Base-by-base conservation (phyloP, 768 basidiomycete genomes). In the Calocybe indica region DNA sequence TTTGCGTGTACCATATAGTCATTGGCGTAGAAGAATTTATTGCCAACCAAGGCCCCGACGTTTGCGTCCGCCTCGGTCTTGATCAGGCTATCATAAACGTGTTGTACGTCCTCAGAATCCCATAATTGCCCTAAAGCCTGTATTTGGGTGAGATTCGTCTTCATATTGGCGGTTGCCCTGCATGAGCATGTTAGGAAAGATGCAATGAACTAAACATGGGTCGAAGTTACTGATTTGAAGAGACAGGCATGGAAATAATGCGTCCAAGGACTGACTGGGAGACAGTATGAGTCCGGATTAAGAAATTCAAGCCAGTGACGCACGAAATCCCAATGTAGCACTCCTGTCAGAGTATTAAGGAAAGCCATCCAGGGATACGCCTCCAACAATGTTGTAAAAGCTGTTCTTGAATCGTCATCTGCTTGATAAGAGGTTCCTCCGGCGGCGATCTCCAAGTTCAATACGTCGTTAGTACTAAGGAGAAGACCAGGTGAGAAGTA, bases 291-390 rank as follows among this genome's bases (percentile, higher is more conserved):
- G 11, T 13, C 32, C 37, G 9, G 38, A 5, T 11, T 39, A 82
- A 57, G 12, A 7, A 13, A 30, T 22, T 34, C 22, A n/a, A 40
- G 3, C 43, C 33, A 41, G 12, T 30, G 15, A 4, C 75, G 48
- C 48, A 85, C 83, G 56, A 84, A 79, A 55, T 88, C 85, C 82
- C 83, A 88, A 57, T 85, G 83, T 39, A 81, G 57, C 12, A 79
- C 72, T 3, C 70, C 63, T 1, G 84, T 83, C 28, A 73, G 42
- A 7, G 68, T 60, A 56, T 88, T 86, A 9, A 66, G 64, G 55
- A 75, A 83, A 28, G 85, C 79, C 83, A 86, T 85, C 85, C 85
- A 88, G 38, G 68, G 65, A 50, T 80, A 69, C 0, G 78, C 85
- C 30, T 78, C 70, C 48, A 86, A 70, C 5, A 83, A 62, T 9